phyloP scores from a whole-genome alignment of 768 basidiomycete genomes.

The Sporobolomyces pararoseus region DNA sequence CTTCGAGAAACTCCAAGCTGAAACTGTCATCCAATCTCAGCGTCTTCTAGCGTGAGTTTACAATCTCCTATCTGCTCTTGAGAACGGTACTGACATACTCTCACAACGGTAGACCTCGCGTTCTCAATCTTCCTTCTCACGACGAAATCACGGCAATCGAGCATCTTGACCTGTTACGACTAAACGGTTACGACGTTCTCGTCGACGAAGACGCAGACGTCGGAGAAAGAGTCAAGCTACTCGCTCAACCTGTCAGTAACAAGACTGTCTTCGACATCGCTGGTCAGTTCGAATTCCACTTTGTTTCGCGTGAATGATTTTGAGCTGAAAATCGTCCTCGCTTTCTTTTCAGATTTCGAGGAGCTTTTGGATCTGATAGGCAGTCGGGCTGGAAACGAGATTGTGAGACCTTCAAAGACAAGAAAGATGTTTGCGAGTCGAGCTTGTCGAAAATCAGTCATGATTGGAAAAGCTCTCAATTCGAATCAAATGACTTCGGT shows the following conservation, averaged over 20 bases:
- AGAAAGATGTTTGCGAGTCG: constrained; percentile 94
- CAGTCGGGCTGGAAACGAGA: constrained; percentile 69
- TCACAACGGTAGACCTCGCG: constrained; percentile 59
- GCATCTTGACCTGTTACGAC: constrained; percentile 72
- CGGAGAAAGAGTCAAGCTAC: constrained; percentile 59
- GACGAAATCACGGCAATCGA: constrained; percentile 85
- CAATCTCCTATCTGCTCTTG: not conserved
- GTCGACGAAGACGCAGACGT: constrained; percentile 56
- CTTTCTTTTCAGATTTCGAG: constrained; percentile 66
- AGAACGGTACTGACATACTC: not conserved
- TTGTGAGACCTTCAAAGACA: constrained; percentile 89
- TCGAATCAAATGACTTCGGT: constrained; percentile 66
- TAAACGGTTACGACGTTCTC: constrained; percentile 85
- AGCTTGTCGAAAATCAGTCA: constrained; percentile 91
- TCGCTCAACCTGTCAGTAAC: constrained; percentile 87
- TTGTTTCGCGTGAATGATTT: too few relatives aligned
- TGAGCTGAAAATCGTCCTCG: constrained; percentile 18
- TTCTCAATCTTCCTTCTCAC: constrained; percentile 76
- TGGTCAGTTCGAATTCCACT: constrained; percentile 57
- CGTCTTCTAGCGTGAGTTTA: constrained; percentile 67
- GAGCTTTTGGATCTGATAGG: constrained; percentile 83
- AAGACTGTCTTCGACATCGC: constrained; percentile 81
- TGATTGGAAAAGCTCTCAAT: constrained; percentile 73
- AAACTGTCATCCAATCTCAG: constrained; percentile 84
- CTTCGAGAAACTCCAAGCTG: constrained; percentile 86